Conservation (phyloP, 2,329 filamentous ascomycete genomes). For the Monosporascus sp. region DNA sequence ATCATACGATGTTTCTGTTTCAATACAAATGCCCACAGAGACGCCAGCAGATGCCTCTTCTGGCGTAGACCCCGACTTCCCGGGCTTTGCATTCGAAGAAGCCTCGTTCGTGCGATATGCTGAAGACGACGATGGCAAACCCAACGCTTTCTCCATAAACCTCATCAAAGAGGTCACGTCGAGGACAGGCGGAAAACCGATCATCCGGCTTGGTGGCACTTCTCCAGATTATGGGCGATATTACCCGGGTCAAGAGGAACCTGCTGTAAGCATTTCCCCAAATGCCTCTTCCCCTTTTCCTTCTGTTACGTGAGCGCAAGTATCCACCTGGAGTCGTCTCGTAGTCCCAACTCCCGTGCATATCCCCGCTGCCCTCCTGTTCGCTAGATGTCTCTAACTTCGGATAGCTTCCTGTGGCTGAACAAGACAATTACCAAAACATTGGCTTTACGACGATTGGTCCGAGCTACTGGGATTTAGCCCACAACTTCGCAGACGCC, state of each 20-base stretch:
- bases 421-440: conserved; percentile 29
- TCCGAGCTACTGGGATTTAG: conserved; percentile 27
- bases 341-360: too few species aligned
- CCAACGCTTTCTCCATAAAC: conserved; percentile 28
- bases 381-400: neutral
- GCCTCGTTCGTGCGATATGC: conserved; percentile 29
- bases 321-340: too few species aligned
- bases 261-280: conserved; percentile 9
- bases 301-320: neutral
- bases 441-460: conserved; percentile 29
- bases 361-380: too few species aligned
- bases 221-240: conserved; percentile 31
- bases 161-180: conserved; percentile 28
- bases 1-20: conserved; percentile 2
- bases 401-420: conserved; percentile 22
- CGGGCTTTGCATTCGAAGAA: conserved; percentile 28
- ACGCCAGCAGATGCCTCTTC: conserved; percentile 12
- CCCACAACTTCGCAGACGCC: conserved; percentile 25
- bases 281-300: neutral
- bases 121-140: conserved; percentile 22
- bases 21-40: conserved; percentile 11
- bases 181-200: conserved; percentile 27
- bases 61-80: conserved; percentile 22
- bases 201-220: conserved; percentile 30
- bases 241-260: conserved; percentile 23